A percentile compares a stretch with the other conserved stretches of the same genome.
phyloP scores from a whole-genome alignment of 169 alveolate genomes.

The Babesia bovis region DNA sequence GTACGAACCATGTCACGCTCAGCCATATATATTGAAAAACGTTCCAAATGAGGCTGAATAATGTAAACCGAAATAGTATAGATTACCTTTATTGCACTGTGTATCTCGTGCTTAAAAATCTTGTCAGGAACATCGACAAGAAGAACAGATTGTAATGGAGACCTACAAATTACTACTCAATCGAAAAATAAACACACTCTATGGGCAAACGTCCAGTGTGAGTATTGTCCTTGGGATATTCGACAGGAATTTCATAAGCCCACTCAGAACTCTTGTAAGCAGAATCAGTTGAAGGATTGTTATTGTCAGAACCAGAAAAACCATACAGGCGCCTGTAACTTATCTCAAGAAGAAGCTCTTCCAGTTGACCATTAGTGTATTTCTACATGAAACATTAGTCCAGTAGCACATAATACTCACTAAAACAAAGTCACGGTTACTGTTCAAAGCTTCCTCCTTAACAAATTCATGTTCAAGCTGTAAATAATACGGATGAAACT shows the following conservation, averaged over 20 bases:
- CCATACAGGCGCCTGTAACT: constrained; percentile 65
- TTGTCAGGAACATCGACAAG: constrained; percentile 65
- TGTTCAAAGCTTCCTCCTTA: constrained; percentile 19
- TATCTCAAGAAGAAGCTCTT: constrained; percentile 52
- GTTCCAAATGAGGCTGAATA: constrained; percentile 24
- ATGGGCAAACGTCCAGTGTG: constrained; percentile 36
- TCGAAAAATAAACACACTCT: constrained; percentile 2
- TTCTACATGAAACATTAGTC: constrained; percentile 7
- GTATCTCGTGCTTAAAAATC: constrained; percentile 49
- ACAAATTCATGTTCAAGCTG: constrained; percentile 32
- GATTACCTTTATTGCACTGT: constrained; percentile 55
- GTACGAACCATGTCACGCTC: constrained; percentile 62
- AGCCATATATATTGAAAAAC: constrained; percentile 57
- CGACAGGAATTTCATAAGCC: constrained; percentile 66
- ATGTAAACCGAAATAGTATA: too few species aligned
- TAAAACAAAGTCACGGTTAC: constrained; percentile 37
- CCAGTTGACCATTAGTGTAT: constrained; percentile 53
- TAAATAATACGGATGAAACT: constrained; percentile 62
- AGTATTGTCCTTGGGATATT: constrained; percentile 52
- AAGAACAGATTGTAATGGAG: constrained; percentile 62
- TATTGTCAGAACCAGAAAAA: constrained; percentile 4
- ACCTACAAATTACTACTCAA: not conserved
- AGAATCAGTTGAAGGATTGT: constrained; percentile 17
- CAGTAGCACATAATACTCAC: not conserved
- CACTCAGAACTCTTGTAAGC: constrained; percentile 51